Conservation (phyloP, 1,284 basidiomycete genomes). For the Ceratobasidium sp. region DNA sequence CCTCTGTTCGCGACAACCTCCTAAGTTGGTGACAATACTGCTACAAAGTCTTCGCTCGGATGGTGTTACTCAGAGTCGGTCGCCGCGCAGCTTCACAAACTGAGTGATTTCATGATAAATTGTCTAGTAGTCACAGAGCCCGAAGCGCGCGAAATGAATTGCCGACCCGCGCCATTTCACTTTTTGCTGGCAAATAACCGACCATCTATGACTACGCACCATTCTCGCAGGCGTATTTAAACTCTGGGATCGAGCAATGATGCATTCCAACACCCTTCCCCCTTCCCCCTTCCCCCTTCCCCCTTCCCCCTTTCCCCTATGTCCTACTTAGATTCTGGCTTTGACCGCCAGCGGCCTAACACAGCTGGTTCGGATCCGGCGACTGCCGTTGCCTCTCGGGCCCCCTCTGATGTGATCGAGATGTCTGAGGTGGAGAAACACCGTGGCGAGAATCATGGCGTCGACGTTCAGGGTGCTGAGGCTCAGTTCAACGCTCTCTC, state of each 20-base stretch:
- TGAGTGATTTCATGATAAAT: not conserved
- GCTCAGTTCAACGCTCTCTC: conserved; percentile 37
- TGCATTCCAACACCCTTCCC: not conserved
- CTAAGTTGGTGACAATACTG: not conserved
- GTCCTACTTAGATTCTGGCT: conserved; percentile 22
- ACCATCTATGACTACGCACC: not conserved
- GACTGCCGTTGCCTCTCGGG: conserved; percentile 36
- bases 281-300: not conserved
- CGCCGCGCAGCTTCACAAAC: not conserved
- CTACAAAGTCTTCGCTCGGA: not conserved
- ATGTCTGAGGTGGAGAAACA: conserved; percentile 31
- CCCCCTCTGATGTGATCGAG: conserved; percentile 20
- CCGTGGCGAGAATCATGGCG: not conserved
- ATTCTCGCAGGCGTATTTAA: conserved; percentile 4
- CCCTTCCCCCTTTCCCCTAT: not conserved
- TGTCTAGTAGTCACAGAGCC: not conserved
- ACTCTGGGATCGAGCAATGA: not conserved
- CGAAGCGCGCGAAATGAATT: conserved; percentile 4
- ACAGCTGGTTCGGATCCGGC: conserved; percentile 35
- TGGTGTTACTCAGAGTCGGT: not conserved
- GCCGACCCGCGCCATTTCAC: conserved; percentile 17
- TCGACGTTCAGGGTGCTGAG: conserved; percentile 40
- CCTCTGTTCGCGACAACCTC: not conserved
- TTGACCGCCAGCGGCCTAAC: conserved; percentile 14
- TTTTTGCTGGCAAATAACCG: conserved; percentile 15